Conservation (phyloP, 129 eudicot species). For the Chrysanthemum lavandulifolium region DNA sequence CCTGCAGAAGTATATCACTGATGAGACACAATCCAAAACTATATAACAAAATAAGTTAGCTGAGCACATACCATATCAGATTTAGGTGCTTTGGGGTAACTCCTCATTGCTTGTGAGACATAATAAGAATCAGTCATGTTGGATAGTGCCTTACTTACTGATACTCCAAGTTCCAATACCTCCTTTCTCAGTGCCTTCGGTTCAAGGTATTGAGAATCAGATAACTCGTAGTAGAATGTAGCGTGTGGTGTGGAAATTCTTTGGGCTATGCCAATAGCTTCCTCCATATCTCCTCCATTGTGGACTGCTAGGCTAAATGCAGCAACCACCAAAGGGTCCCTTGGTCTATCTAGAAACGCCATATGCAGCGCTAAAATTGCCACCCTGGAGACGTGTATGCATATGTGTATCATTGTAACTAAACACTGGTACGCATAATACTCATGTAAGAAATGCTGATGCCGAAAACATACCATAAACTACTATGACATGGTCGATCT, state of each 20-base stretch:
- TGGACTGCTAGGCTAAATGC: slow-evolving; percentile 74
- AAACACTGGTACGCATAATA: not conserved
- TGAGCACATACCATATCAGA: slow-evolving; percentile 63
- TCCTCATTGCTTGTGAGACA: slow-evolving; percentile 72
- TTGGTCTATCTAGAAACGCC: slow-evolving; percentile 57
- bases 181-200: slow-evolving; percentile 37
- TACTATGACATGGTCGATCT: slow-evolving; percentile 72
- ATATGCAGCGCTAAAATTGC: slow-evolving; percentile 77
- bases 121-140: slow-evolving; percentile 58
- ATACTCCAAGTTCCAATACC: slow-evolving; percentile 50
- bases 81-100: slow-evolving; percentile 67
- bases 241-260: slow-evolving; percentile 44
- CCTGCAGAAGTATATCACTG: slow-evolving; percentile 48
- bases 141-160: slow-evolving; percentile 51
- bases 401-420: slow-evolving; percentile 3
- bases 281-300: slow-evolving; percentile 77
- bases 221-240: slow-evolving; percentile 48
- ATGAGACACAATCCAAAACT: slow-evolving; percentile 1
- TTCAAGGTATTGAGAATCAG: slow-evolving; percentile 47
- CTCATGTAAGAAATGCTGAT: not conserved
- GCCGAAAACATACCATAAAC: slow-evolving; percentile 64
- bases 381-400: slow-evolving; percentile 54
- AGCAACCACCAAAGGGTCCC: slow-evolving; percentile 76
- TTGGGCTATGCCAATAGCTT: slow-evolving; percentile 70
- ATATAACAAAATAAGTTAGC: not conserved